A percentile compares a stretch with the other conserved stretches of the same genome.
These are phyloP conservation scores for Cicer cuneatum DNA, from an alignment of 306 rosid species.

Conservation along the genomic window DNA sequence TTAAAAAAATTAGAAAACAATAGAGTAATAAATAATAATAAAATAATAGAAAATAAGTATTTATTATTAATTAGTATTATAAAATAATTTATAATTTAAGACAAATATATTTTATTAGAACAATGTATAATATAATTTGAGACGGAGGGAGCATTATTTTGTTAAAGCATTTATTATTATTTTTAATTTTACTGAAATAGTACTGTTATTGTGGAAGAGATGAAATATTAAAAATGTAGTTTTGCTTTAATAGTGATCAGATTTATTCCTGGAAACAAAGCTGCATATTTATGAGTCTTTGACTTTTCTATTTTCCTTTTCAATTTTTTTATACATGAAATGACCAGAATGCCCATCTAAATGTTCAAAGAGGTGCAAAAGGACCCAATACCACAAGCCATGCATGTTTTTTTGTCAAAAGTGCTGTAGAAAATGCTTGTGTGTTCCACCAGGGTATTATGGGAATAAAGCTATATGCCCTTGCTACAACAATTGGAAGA, in stretches of 20 bases:
- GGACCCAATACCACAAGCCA: slow-evolving; percentile 83
- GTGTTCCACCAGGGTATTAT: slow-evolving; percentile 92
- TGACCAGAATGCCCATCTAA: slow-evolving; percentile 83
- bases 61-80: too few species aligned
- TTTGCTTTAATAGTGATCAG: slow-evolving; percentile 30
- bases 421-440: slow-evolving; percentile 81
- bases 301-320: slow-evolving; percentile 33
- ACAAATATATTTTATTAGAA: too few species aligned
- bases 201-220: too few species aligned
- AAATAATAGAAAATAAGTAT: too few species aligned
- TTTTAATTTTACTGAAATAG: too few species aligned
- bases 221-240: too few species aligned
- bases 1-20: too few species aligned
- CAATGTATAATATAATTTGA: too few species aligned
- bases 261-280: slow-evolving; percentile 35
- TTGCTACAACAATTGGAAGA: slow-evolving; percentile 97
- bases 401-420: slow-evolving; percentile 91
- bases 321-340: not conserved
- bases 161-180: too few species aligned
- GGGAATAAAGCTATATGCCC: slow-evolving; percentile 90
- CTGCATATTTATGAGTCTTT: slow-evolving; percentile 23
- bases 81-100: too few species aligned
- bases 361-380: slow-evolving; percentile 73
- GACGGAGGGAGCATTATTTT: too few species aligned
- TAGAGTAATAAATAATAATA: too few species aligned